phyloP scores from a whole-genome alignment of 2,329 filamentous ascomycete species.

The Cercospora sesami region DNA sequence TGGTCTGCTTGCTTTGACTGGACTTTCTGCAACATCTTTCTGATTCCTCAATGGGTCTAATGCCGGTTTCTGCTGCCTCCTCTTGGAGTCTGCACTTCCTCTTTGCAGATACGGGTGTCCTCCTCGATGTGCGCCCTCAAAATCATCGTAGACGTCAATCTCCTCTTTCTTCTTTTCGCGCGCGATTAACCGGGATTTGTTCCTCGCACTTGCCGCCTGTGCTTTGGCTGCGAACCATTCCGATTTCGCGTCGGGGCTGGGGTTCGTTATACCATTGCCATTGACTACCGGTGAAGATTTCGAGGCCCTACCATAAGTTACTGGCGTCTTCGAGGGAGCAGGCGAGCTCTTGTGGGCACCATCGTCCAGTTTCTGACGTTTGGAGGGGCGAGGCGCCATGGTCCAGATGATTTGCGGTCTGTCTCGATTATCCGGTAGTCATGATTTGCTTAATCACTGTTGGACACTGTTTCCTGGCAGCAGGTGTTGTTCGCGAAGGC shows the following conservation, averaged over 20 bases:
- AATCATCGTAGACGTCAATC: slow-evolving; percentile 46
- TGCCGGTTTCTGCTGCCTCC: slow-evolving; percentile 7
- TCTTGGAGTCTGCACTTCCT: background rate
- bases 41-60: slow-evolving; percentile 30
- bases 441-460: background rate
- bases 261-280: background rate
- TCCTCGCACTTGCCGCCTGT: slow-evolving; percentile 16
- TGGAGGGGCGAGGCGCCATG: slow-evolving; percentile 34
- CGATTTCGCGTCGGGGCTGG: background rate
- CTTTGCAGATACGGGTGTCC: background rate
- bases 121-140: slow-evolving; percentile 43
- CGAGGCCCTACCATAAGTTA: slow-evolving; percentile 9
- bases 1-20: slow-evolving; percentile 8
- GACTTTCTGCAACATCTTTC: slow-evolving; percentile 5
- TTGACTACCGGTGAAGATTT: slow-evolving; percentile 19
- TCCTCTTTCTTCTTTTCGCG: slow-evolving; percentile 20
- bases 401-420: background rate
- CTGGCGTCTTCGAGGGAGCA: slow-evolving; percentile 6
- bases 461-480: background rate
- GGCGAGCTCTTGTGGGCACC: slow-evolving; percentile 16
- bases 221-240: slow-evolving; percentile 14
- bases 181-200: background rate
- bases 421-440: background rate
- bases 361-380: slow-evolving; percentile 36
- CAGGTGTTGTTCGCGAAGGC: background rate